Evolutionary conservation across 2,329 filamentous ascomycete species (phyloP), one percentile per base, ranked within the genome.

Genomic region (Monilinia vaccinii-corymbosi): DNA sequence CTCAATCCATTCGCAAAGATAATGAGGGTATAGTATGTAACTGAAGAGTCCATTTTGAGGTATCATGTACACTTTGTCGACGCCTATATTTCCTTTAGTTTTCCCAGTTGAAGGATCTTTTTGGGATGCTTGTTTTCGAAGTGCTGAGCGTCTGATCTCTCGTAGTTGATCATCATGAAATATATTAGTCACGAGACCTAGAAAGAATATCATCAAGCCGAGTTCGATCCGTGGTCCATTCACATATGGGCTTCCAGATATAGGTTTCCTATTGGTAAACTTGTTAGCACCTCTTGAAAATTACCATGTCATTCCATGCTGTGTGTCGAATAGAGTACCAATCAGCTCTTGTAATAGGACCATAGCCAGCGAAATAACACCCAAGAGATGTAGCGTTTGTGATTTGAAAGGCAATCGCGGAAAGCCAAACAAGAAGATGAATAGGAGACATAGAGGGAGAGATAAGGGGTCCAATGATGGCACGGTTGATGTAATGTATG

Each of bases 1-100:
- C 78, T 99, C 94, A 57, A 96, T 73, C 94, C 94, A 99, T 76
- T 99, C 94, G 71, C 87, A 88, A n/a, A 96, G 79, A 73, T 97
- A 99, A 73, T 99, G 94, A 66, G 94, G 91, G 73, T 87, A 96
- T 61, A 97, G 79, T 71, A 96, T 82, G 69, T 85, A 87, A 65
- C 81, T 79, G 75, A 97, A 99, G 53, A 96, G 75, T 0, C 92
- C 91, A 55, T 87, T 87, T 70, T 89, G 78, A 0, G 94, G 94
- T 56, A 99, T 82, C 75, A 89, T 84, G 73, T 97, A 97, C 63
- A 95, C 83, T 75, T 94, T 96, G 49, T 88, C 81, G 63, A 89
- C 85, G 18, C 65, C 62, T 11, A 68, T 68, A 49, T 68, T 74
- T 31, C 76, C 65, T 34, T 58, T 57, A 25, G 51, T 60, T 14